Percentiles rank a stretch among this genome's conserved stretches.
phyloP scores from a whole-genome alignment of 2,329 filamentous ascomycete genomes.

The Elsinoe australis region DNA sequence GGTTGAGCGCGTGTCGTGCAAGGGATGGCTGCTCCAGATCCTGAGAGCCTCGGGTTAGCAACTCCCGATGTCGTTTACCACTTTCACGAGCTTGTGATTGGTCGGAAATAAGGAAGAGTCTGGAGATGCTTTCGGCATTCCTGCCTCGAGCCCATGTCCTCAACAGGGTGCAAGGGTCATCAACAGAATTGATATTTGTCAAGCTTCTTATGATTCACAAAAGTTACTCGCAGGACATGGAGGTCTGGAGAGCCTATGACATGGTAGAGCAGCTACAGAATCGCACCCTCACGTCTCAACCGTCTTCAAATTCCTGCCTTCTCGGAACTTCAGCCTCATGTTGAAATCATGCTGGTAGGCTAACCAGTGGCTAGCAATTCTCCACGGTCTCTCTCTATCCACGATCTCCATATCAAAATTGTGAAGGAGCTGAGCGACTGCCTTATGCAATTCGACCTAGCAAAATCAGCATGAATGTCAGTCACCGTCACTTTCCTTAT shows the following conservation, averaged over 20 bases:
- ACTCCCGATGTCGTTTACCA: neutral
- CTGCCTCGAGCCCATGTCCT: neutral
- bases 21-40: conserved; percentile 1
- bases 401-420: conserved; percentile 22
- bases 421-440: conserved; percentile 20
- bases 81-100: neutral
- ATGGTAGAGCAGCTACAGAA: too few relatives aligned
- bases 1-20: neutral
- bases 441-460: conserved; percentile 21
- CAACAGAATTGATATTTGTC: neutral
- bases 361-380: conserved; percentile 19
- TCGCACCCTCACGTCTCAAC: too few relatives aligned
- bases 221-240: too few relatives aligned
- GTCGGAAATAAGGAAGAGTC: neutral
- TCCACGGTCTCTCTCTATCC: conserved; percentile 17
- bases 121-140: neutral
- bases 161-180: too few relatives aligned
- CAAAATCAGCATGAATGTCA: neutral
- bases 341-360: conserved; percentile 18
- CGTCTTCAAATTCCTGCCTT: too few relatives aligned
- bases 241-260: too few relatives aligned
- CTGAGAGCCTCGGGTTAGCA: neutral
- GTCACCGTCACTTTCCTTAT: too few relatives aligned
- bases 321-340: too few relatives aligned
- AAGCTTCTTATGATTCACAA: too few relatives aligned